phyloP scores from a whole-genome alignment of 371 early-diverging fungal genomes.

The Mycotypha africana region DNA sequence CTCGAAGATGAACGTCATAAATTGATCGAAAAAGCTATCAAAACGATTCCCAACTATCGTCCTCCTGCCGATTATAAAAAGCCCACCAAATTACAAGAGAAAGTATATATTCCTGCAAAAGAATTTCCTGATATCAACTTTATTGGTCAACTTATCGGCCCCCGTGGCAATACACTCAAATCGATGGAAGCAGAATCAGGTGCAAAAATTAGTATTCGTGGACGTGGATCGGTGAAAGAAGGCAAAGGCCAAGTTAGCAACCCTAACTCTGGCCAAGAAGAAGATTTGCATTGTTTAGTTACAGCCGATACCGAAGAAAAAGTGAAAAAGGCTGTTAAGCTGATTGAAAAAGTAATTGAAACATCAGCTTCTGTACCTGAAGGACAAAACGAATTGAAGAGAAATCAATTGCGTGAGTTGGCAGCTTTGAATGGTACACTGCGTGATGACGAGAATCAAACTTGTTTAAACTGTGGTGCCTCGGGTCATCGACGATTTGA shows the following conservation, averaged over 20 bases:
- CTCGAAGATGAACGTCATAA: slow-evolving; percentile 92
- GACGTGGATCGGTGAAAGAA: slow-evolving; percentile 95
- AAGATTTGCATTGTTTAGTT: slow-evolving; percentile 91
- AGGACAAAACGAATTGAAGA: slow-evolving; percentile 91
- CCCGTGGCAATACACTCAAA: slow-evolving; percentile 94
- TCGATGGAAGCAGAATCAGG: slow-evolving; percentile 92
- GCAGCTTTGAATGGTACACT: slow-evolving; percentile 95
- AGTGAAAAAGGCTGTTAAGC: slow-evolving; percentile 76
- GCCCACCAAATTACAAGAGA: slow-evolving; percentile 79
- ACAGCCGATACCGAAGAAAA: slow-evolving; percentile 89
- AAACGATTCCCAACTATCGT: slow-evolving; percentile 72
- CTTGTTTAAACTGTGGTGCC: slow-evolving; percentile 91
- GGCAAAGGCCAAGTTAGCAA: slow-evolving; percentile 74
- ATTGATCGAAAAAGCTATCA: slow-evolving; percentile 77
- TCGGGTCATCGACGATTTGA: slow-evolving; percentile 89
- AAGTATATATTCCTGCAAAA: slow-evolving; percentile 92
- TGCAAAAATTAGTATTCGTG: slow-evolving; percentile 94
- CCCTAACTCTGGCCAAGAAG: slow-evolving; percentile 77
- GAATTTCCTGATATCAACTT: slow-evolving; percentile 97
- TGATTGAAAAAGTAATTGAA: slow-evolving; percentile 91
- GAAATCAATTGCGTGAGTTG: slow-evolving; percentile 89
- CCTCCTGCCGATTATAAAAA: slow-evolving; percentile 91
- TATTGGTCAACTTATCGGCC: slow-evolving; percentile 95
- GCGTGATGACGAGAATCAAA: slow-evolving; percentile 92
- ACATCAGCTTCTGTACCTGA: slow-evolving; percentile 93